Base-by-base conservation (phyloP, 2,329 filamentous ascomycete species). In the Pseudogymnoascus sp. region DNA sequence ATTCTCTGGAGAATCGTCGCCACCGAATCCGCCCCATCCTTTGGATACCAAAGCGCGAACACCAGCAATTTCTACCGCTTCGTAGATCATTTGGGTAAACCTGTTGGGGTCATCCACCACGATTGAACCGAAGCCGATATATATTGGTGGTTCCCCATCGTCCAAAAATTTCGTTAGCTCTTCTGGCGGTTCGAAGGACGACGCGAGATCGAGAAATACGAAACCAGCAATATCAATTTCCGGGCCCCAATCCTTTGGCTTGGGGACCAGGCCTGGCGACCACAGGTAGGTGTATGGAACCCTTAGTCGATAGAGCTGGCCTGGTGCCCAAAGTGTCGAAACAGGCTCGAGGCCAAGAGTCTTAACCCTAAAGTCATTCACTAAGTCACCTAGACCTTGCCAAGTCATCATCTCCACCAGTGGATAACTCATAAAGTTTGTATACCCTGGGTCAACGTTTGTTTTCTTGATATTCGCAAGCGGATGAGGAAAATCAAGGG, bases 371-470 rank as follows among this genome's bases (percentile, higher is more conserved):
- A 91, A 90, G 21, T 84, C 78, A 70, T 92, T 92, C 67, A 91
- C 83, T 28, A 92, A 77, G 71, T 91, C 89, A 1, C 89, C 89
- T 0, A 92, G 78, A 0, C 67, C 91, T 74, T 96, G 91, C 91
- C 91, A 96, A 0, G 91, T 88, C 81, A 92, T 90, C 82, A 90
- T 86, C 71, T 93, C 89, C 1, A 92, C 88, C 38, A 93, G 76
- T 0, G 88, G 86, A 70, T 91, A 93, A 3, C 84, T 88, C 71
- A 92, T 89, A 71, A 89, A 91, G 74, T 93, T 93, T 18, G 87
- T 85, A 70, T 89, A 89, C 21, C 84, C 84, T 1, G 83, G 79
- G 67, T 91, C 87, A 5, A 90, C 83, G 65, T 90, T 89, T 12
- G 81, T 63, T 65, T 82, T 81, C 69, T 87, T 88, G 74, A 93